These are phyloP conservation scores for Ophiosphaerella narmari DNA, from an alignment of 2,329 filamentous ascomycete genomes.

Conservation along the genomic window DNA sequence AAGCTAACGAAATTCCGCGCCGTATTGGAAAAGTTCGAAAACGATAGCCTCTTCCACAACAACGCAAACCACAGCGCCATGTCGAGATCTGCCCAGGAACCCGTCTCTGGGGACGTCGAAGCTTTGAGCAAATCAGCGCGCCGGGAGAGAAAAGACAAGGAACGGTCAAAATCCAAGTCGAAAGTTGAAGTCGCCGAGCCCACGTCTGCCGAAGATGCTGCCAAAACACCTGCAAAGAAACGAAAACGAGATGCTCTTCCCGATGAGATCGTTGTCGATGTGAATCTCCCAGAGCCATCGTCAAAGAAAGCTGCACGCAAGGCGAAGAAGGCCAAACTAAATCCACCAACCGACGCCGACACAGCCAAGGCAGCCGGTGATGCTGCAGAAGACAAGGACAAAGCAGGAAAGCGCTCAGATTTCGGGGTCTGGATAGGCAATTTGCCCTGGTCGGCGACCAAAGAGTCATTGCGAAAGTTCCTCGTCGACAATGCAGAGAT, in stretches of 20 bases:
- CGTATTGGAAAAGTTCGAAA: constrained; percentile 22
- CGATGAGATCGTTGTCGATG: constrained; percentile 80
- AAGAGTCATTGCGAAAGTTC: constrained; percentile 76
- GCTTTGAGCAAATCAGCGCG: constrained; percentile 24
- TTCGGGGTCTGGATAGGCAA: constrained; percentile 97
- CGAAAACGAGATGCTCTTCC: constrained; percentile 64
- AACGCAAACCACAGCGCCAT: constrained; percentile 4
- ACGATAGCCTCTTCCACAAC: constrained; percentile 2
- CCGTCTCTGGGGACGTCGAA: constrained; percentile 12
- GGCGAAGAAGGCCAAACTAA: constrained; percentile 78
- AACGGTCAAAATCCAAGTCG: constrained; percentile 23
- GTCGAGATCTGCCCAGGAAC: constrained; percentile 12
- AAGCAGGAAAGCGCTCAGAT: constrained; percentile 66
- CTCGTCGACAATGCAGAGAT: constrained; percentile 69
- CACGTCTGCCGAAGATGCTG: constrained; percentile 13
- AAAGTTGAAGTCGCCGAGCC: constrained; percentile 15
- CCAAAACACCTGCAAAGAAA: constrained; percentile 45
- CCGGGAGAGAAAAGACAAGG: constrained; percentile 31
- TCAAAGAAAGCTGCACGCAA: constrained; percentile 92
- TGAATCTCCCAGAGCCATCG: constrained; percentile 86
- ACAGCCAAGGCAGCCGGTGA: constrained; percentile 36
- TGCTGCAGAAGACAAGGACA: constrained; percentile 39
- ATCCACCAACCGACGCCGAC: constrained; percentile 23
- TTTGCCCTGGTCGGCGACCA: constrained; percentile 79
- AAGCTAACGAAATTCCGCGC: constrained; percentile 18